phyloP scores from a whole-genome alignment of 495 filamentous ascomycete genomes.

The Pseudoneurospora amorphoporcata region DNA sequence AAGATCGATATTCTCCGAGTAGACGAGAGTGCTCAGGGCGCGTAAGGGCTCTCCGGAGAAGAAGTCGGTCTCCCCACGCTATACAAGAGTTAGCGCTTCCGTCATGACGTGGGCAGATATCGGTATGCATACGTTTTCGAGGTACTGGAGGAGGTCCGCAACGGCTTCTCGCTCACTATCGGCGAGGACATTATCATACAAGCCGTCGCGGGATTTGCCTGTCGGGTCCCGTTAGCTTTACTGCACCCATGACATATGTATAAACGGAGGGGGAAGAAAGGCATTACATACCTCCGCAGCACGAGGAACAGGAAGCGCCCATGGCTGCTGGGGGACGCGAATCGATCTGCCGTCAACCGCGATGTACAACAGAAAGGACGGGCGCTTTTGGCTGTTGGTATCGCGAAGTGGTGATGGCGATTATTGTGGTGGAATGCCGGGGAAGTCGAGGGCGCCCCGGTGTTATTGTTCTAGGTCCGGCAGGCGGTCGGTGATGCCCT shows the following conservation, averaged over 20 bases:
- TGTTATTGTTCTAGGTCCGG: background rate
- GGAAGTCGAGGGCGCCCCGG: background rate
- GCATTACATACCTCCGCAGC: constrained; percentile 27
- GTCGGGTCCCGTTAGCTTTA: constrained; percentile 6
- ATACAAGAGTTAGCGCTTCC: constrained; percentile 9
- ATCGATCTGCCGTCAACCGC: background rate
- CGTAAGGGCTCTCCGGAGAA: constrained; percentile 94
- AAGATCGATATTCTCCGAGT: constrained; percentile 97
- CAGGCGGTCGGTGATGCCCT: background rate
- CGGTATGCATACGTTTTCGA: constrained; percentile 70
- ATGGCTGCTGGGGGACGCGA: constrained; percentile 20
- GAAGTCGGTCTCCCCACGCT: constrained; percentile 95
- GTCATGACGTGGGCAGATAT: background rate
- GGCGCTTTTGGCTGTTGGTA: constrained; percentile 1
- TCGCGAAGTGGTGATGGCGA: constrained; percentile 3
- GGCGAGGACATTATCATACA: constrained; percentile 90
- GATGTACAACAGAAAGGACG: constrained; percentile 1
- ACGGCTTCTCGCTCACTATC: constrained; percentile 97
- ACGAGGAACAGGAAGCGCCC: constrained; percentile 31
- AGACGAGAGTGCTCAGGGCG: constrained; percentile 89
- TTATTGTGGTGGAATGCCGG: constrained; percentile 14
- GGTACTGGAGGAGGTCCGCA: constrained; percentile 84
- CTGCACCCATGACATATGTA: background rate
- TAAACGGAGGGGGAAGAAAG: background rate
- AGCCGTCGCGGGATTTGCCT: constrained; percentile 84